Conservation (phyloP, 1,284 basidiomycete genomes). For the Trichosporon coremiiforme region DNA sequence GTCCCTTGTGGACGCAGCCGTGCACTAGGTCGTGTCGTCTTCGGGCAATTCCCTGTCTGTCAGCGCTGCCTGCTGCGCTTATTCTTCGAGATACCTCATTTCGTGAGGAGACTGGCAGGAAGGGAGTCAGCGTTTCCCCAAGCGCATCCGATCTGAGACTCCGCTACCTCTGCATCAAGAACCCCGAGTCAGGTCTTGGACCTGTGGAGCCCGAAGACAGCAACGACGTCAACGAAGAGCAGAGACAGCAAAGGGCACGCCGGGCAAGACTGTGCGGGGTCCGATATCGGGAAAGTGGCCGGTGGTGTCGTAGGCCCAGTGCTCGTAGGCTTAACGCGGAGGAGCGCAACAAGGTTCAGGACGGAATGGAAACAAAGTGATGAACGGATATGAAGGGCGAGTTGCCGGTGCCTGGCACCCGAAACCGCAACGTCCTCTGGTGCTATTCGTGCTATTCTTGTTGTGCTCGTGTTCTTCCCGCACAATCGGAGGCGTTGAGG, state of each 20-base stretch:
- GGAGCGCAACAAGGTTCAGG: background rate
- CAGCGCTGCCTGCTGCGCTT: background rate
- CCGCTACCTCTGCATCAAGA: background rate
- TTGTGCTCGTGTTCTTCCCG: background rate
- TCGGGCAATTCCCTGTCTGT: background rate
- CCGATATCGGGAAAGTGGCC: background rate
- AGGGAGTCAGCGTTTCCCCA: background rate
- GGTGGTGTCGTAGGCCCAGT: background rate
- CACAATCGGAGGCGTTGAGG: too few species aligned
- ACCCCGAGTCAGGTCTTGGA: background rate
- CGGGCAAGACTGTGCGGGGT: background rate
- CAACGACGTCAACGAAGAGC: background rate
- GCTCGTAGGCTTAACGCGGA: too few species aligned
- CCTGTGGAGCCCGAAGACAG: background rate
- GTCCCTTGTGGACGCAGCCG: constrained; percentile 5
- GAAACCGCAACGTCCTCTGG: background rate
- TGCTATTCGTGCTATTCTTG: background rate
- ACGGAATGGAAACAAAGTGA: background rate
- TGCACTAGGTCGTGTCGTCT: background rate
- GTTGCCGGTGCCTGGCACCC: constrained; percentile 4
- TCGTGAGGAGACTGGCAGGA: background rate
- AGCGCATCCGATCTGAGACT: background rate
- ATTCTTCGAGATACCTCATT: background rate
- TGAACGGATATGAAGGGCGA: background rate
- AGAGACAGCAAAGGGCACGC: background rate